These are phyloP conservation scores for Pythium sp. DNA, from an alignment of 352 stramenopile genomes.

Conservation along the genomic window DNA sequence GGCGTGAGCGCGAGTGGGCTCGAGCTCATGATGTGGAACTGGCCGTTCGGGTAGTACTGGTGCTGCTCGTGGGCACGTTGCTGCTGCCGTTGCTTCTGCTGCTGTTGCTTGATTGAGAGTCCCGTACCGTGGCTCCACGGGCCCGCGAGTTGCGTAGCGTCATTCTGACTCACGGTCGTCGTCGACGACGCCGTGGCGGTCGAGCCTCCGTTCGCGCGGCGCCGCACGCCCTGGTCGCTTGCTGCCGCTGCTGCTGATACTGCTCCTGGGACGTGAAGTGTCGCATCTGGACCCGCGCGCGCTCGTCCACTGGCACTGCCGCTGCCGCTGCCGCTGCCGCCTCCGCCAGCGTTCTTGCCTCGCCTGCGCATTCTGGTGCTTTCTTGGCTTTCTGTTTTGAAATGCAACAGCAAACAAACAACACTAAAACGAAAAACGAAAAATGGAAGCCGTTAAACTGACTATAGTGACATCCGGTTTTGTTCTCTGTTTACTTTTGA, in stretches of 20 bases:
- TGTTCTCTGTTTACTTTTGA: neutral
- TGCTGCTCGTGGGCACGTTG: neutral
- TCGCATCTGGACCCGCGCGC: neutral
- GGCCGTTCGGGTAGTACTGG: slow-evolving; percentile 31
- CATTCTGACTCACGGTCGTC: neutral
- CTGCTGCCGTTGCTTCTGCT: neutral
- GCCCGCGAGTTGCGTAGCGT: neutral
- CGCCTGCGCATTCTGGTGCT: slow-evolving; percentile 9
- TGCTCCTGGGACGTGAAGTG: neutral
- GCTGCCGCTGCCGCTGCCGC: neutral
- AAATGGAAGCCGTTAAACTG: neutral
- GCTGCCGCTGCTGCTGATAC: neutral
- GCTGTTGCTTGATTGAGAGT: slow-evolving; percentile 1
- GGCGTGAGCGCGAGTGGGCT: slow-evolving; percentile 47
- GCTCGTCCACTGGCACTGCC: neutral
- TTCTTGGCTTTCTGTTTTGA: slow-evolving; percentile 4
- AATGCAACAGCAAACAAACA: slow-evolving; percentile 2
- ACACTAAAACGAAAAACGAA: neutral
- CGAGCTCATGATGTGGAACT: slow-evolving; percentile 28
- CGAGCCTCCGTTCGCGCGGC: neutral
- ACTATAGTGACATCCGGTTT: neutral
- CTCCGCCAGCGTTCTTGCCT: slow-evolving; percentile 2
- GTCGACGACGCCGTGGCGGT: neutral
- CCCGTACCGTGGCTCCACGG: slow-evolving; percentile 18
- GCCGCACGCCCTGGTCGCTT: slow-evolving; percentile 15